Conservation (phyloP, 805 yeast species). For the Candida rishiriensis region DNA sequence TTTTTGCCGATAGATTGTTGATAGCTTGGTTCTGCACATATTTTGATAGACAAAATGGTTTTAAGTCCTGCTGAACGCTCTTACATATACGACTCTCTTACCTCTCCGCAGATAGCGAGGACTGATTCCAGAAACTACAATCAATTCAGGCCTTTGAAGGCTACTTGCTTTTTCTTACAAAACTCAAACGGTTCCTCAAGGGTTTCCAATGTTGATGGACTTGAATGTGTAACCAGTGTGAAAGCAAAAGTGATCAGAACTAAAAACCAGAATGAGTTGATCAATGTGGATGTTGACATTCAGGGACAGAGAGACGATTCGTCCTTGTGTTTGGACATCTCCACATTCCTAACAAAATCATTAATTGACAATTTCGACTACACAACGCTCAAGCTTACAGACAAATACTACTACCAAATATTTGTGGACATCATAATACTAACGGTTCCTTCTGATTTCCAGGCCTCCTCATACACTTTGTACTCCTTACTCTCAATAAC, state of each 20-base stretch:
- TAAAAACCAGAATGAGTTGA: constrained; percentile 40
- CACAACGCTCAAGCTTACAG: constrained; percentile 55
- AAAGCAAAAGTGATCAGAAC: constrained; percentile 71
- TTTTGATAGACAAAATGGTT: constrained; percentile 39
- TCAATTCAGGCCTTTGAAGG: constrained; percentile 85
- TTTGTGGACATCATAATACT: constrained; percentile 77
- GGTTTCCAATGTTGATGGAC: constrained; percentile 81
- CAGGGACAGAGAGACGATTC: constrained; percentile 80
- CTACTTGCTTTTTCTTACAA: constrained; percentile 75
- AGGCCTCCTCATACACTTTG: constrained; percentile 68
- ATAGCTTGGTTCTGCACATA: too few species aligned
- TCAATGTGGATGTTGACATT: constrained; percentile 78
- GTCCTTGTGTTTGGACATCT: constrained; percentile 56
- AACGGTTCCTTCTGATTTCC: constrained; percentile 44
- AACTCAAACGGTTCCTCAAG: constrained; percentile 91
- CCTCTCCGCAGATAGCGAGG: constrained; percentile 52
- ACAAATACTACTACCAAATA: constrained; percentile 70
- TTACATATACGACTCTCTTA: constrained; percentile 71
- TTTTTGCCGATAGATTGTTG: too few species aligned
- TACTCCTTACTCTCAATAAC: constrained; percentile 48
- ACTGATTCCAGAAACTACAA: constrained; percentile 77
- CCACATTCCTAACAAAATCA: constrained; percentile 54
- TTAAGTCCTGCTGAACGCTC: constrained; percentile 74
- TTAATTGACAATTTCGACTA: constrained; percentile 50
- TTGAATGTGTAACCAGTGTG: constrained; percentile 88